phyloP scores from a whole-genome alignment of 2,329 filamentous ascomycete genomes.

The Penicillium sp. region DNA sequence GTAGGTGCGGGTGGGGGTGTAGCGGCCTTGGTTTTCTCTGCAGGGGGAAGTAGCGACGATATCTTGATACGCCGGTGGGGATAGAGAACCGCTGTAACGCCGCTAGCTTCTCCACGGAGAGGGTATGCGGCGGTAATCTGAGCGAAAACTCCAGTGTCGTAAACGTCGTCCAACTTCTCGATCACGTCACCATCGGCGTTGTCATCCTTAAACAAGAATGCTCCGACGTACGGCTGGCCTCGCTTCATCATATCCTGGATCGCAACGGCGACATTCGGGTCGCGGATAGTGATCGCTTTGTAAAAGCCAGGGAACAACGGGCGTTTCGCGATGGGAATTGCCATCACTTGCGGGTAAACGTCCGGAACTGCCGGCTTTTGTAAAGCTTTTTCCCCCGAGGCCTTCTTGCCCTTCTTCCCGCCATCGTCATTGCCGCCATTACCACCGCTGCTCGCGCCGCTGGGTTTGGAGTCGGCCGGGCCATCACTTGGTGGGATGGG shows the following conservation, averaged over 20 bases:
- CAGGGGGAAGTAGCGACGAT: conserved; percentile 69
- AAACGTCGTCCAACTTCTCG: conserved; percentile 78
- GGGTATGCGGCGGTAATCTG: conserved; percentile 96
- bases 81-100: conserved; percentile 86
- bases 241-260: conserved; percentile 95
- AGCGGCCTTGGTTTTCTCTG: conserved; percentile 27
- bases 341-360: conserved; percentile 93
- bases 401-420: conserved; percentile 62
- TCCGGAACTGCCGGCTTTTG: conserved; percentile 86
- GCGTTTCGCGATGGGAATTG: conserved; percentile 86
- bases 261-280: conserved; percentile 80
- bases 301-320: conserved; percentile 97
- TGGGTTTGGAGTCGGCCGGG: conserved; percentile 41
- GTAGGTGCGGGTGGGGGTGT: conserved; percentile 19
- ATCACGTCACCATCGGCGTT: conserved; percentile 89
- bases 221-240: conserved; percentile 92
- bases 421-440: conserved; percentile 51
- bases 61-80: conserved; percentile 91
- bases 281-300: conserved; percentile 93
- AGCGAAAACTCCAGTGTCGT: conserved; percentile 93
- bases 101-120: conserved; percentile 68
- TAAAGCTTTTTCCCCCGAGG: conserved; percentile 61
- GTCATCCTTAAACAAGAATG: conserved; percentile 94
- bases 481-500: conserved; percentile 33
- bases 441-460: conserved; percentile 46